These are phyloP conservation scores for Colletotrichum eleusines DNA, from an alignment of 2,329 filamentous ascomycete genomes.

Conservation along the genomic window DNA sequence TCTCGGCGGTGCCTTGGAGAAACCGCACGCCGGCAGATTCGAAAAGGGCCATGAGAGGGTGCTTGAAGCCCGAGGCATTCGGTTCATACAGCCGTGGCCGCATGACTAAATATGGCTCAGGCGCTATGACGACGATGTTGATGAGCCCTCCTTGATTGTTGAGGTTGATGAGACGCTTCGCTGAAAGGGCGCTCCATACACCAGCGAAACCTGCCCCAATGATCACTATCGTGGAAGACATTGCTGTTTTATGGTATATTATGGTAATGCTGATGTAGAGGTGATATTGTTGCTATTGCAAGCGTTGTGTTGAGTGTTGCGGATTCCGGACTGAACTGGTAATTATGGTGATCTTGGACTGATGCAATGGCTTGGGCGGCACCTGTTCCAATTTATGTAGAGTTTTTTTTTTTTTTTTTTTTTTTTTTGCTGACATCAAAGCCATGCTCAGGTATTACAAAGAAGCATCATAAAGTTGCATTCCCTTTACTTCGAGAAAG, in stretches of 20 bases:
- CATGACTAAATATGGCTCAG: constrained; percentile 49
- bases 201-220: constrained; percentile 54
- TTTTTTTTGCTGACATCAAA: neutral
- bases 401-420: too few species aligned
- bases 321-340: neutral
- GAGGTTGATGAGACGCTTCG: constrained; percentile 49
- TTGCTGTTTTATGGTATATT: neutral
- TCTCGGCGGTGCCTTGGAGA: constrained; percentile 44
- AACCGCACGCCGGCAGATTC: constrained; percentile 46
- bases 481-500: neutral
- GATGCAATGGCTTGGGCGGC: neutral
- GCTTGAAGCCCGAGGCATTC: constrained; percentile 46
- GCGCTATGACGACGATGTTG: constrained; percentile 50
- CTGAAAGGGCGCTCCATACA: constrained; percentile 53
- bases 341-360: neutral
- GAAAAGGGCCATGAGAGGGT: constrained; percentile 46
- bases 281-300: neutral
- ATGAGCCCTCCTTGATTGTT: constrained; percentile 42
- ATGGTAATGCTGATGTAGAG: too few species aligned
- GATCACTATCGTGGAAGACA: constrained; percentile 41
- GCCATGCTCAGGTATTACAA: neutral
- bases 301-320: neutral
- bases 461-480: too few species aligned
- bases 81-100: constrained; percentile 53
- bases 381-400: neutral